These are phyloP conservation scores for Cercospora citrullina DNA, from an alignment of 2,329 filamentous ascomycete genomes.

Conservation along the genomic window DNA sequence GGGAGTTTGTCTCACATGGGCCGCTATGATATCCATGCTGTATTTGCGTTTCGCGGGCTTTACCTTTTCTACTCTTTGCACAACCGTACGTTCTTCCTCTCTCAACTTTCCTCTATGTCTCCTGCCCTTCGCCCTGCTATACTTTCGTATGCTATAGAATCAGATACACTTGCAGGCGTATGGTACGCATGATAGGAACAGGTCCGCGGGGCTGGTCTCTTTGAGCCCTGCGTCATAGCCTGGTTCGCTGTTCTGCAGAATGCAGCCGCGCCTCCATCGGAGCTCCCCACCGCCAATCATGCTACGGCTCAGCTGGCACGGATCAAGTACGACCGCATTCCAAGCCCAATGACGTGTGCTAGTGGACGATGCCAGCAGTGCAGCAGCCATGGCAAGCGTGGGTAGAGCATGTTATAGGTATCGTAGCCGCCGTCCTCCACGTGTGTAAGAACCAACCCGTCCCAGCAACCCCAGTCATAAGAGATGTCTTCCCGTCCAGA, in stretches of 20 bases:
- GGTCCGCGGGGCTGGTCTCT: neutral
- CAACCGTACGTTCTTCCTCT: neutral
- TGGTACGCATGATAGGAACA: neutral
- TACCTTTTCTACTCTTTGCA: neutral
- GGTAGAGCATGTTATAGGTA: slow-evolving; percentile 8
- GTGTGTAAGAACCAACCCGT: neutral
- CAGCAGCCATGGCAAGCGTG: neutral
- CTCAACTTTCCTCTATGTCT: neutral
- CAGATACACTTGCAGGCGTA: neutral
- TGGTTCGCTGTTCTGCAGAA: neutral
- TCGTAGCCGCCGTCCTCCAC: neutral
- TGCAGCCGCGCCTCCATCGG: neutral
- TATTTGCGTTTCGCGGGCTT: neutral
- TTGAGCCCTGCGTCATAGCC: slow-evolving; percentile 6
- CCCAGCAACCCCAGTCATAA: neutral
- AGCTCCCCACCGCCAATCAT: slow-evolving; percentile 10
- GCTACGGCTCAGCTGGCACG: neutral
- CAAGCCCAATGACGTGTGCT: slow-evolving; percentile 12
- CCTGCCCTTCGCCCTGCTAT: neutral
- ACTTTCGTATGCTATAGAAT: neutral
- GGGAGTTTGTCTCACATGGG: neutral
- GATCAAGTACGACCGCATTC: slow-evolving; percentile 1
- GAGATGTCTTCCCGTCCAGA: slow-evolving; percentile 7
- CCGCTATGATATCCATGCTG: neutral
- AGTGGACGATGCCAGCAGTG: neutral